These are phyloP conservation scores for Acanthamoeba quina DNA, from an alignment of 208 protist species.

Conservation along the genomic window DNA sequence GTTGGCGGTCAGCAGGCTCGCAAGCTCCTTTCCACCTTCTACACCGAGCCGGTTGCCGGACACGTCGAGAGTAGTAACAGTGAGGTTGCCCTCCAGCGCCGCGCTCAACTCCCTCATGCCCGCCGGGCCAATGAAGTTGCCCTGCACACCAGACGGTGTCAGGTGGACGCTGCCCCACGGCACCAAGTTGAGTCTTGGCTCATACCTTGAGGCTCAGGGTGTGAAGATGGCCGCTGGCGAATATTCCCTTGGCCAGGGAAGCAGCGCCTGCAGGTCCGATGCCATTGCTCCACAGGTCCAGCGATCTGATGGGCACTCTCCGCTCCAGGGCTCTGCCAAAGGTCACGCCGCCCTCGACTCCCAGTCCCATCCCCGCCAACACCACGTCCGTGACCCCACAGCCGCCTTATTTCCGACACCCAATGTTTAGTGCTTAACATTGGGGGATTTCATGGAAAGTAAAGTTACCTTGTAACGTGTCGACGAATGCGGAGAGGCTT, in stretches of 20 bases:
- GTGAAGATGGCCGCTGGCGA: background rate
- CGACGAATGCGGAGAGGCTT: background rate
- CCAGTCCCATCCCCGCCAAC: constrained; percentile 4
- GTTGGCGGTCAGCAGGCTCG: background rate
- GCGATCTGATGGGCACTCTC: background rate
- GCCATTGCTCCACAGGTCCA: constrained; percentile 67
- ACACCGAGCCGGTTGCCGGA: constrained; percentile 92
- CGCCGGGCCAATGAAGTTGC: constrained; percentile 22
- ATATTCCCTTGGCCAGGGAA: constrained; percentile 2
- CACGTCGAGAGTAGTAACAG: constrained; percentile 84
- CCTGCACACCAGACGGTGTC: background rate
- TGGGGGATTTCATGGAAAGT: too few species aligned
- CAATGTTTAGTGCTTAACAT: background rate
- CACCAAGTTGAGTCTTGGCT: background rate
- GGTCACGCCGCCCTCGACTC: background rate
- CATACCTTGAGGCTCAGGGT: constrained; percentile 51
- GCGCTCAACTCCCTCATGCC: constrained; percentile 16
- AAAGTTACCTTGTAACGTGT: background rate
- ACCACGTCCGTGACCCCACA: background rate
- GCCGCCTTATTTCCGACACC: background rate
- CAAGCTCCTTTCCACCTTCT: background rate
- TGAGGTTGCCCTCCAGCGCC: constrained; percentile 61
- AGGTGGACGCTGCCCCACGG: background rate
- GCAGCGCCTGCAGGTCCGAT: constrained; percentile 5
- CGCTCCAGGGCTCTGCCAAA: background rate